Conservation (phyloP, 441 rosid species). For the Gossypium gossypioides region DNA sequence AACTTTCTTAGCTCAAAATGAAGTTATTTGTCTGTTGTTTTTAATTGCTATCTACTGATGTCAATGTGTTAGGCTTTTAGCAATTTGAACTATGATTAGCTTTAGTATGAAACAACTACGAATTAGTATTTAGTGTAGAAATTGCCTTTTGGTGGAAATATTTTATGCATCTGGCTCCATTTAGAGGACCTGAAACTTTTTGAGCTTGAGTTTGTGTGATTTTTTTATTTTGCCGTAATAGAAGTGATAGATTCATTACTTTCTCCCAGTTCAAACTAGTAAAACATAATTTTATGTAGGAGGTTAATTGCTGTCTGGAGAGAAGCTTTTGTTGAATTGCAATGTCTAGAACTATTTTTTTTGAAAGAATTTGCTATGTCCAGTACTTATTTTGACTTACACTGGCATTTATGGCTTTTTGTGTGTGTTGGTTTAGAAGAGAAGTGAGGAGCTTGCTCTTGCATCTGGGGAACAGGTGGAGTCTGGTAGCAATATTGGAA, state of each 20-base stretch:
- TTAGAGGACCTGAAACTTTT: background rate
- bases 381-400: background rate
- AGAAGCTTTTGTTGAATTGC: background rate
- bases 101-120: background rate
- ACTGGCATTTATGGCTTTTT: background rate
- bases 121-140: background rate
- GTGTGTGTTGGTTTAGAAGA: constrained; percentile 34
- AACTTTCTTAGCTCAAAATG: background rate
- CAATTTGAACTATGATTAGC: constrained; percentile 2
- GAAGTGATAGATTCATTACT: background rate
- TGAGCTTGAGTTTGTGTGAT: background rate
- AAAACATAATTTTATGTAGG: background rate
- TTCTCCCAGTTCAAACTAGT: background rate
- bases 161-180: background rate
- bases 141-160: background rate
- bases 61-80: background rate
- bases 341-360: background rate
- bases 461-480: constrained; percentile 63
- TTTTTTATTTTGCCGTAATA: background rate
- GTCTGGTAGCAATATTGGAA: constrained; percentile 32
- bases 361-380: background rate
- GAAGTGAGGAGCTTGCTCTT: constrained; percentile 59
- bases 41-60: background rate
- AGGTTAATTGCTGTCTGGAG: background rate
- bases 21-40: background rate